These are phyloP conservation scores for Chaetomium strumarium DNA, from an alignment of 2,329 filamentous ascomycete genomes.

Conservation along the genomic window DNA sequence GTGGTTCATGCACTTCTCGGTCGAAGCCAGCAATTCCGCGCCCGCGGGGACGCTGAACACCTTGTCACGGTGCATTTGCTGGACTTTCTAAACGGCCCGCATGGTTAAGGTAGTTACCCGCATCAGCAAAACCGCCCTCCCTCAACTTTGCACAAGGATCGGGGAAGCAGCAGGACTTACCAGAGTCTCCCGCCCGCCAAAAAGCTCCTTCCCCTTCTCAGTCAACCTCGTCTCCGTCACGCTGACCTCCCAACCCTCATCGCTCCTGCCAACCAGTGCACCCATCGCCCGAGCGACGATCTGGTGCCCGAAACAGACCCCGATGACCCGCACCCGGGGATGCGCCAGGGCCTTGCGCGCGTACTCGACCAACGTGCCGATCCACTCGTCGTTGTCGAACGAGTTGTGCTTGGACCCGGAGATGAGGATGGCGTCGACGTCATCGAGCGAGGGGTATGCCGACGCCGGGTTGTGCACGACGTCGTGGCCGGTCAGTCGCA, in stretches of 20 bases:
- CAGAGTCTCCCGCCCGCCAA: constrained; percentile 58
- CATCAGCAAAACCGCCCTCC: neutral
- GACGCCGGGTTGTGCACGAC: constrained; percentile 56
- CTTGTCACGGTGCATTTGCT: constrained; percentile 83
- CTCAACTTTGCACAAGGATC: neutral
- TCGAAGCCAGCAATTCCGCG: constrained; percentile 58
- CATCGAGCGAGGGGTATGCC: constrained; percentile 63
- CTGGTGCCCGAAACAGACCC: constrained; percentile 84
- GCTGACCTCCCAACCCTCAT: constrained; percentile 74
- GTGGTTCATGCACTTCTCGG: constrained; percentile 66
- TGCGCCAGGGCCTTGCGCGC: constrained; percentile 47
- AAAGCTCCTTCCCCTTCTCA: constrained; percentile 63
- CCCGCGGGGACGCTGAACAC: constrained; percentile 58
- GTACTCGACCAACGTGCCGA: constrained; percentile 65
- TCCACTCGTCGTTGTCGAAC: constrained; percentile 71
- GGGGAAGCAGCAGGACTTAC: constrained; percentile 30
- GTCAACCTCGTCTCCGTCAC: constrained; percentile 66
- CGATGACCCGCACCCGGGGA: constrained; percentile 64
- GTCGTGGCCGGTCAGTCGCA: constrained; percentile 62
- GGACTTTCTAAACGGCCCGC: constrained; percentile 48
- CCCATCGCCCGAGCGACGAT: constrained; percentile 71
- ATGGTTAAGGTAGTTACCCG: too few species aligned
- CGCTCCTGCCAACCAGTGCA: constrained; percentile 58
- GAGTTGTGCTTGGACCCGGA: constrained; percentile 71
- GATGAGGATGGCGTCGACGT: constrained; percentile 76